phyloP scores from a whole-genome alignment of 192 early-diverging fungal genomes.

The Kickxella alabastrina region DNA sequence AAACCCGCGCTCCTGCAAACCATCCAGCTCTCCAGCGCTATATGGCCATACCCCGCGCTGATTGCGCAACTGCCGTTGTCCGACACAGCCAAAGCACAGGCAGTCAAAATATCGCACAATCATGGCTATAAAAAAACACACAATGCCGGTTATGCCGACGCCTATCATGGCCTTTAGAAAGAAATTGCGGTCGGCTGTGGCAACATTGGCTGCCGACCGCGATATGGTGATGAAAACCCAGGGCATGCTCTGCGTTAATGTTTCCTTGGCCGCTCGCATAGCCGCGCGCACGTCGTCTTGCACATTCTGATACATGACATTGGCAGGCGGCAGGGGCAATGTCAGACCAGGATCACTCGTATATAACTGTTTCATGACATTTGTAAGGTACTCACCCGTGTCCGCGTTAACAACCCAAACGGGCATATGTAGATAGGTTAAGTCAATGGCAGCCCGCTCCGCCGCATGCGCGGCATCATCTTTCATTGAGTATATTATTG shows the following conservation, averaged over 20 bases:
- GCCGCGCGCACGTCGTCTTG: slow-evolving; percentile 16
- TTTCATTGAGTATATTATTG: slow-evolving; percentile 39
- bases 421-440: slow-evolving; percentile 16
- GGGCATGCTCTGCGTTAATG: neutral
- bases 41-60: too few species aligned
- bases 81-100: neutral
- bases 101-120: slow-evolving; percentile 45
- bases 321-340: slow-evolving; percentile 12
- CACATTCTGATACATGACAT: slow-evolving; percentile 14
- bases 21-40: too few species aligned
- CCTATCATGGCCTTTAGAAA: slow-evolving; percentile 50
- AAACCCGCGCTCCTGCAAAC: too few species aligned
- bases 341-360: neutral
- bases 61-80: too few species aligned
- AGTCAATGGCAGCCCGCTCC: slow-evolving; percentile 15
- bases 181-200: slow-evolving; percentile 39
- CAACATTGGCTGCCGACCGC: slow-evolving; percentile 30
- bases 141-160: slow-evolving; percentile 41
- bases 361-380: slow-evolving; percentile 9
- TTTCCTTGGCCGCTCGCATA: slow-evolving; percentile 6
- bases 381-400: slow-evolving; percentile 24
- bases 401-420: slow-evolving; percentile 46
- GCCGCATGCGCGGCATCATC: slow-evolving; percentile 45
- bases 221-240: slow-evolving; percentile 30
- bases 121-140: slow-evolving; percentile 46